Conservation (phyloP, 345 rosid genomes). For the Salix udensis region DNA sequence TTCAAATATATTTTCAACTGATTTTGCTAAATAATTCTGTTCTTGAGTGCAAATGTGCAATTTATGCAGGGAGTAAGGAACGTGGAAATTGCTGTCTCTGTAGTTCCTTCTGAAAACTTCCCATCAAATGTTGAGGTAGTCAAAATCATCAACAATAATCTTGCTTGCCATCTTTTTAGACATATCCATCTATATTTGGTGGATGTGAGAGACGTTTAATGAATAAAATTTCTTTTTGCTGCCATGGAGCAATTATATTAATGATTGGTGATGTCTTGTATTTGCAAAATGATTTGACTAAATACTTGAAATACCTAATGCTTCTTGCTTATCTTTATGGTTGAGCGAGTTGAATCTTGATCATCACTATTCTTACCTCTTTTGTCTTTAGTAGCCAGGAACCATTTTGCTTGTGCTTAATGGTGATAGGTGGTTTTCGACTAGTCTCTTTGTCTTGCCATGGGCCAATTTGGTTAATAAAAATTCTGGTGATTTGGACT, state of each 20-base stretch:
- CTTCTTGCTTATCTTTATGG: not conserved
- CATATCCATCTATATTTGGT: not conserved
- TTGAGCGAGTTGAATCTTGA: not conserved
- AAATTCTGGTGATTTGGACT: not conserved
- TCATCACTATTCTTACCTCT: not conserved
- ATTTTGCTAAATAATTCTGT: constrained; percentile 5
- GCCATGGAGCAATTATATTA: not conserved
- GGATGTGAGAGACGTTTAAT: not conserved
- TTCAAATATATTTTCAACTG: constrained; percentile 12
- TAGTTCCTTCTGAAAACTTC: constrained; percentile 29
- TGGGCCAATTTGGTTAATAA: not conserved
- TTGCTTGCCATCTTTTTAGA: not conserved
- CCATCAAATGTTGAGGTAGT: constrained; percentile 48
- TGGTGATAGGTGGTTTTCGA: not conserved
- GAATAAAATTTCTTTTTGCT: not conserved
- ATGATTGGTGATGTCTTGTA: not conserved
- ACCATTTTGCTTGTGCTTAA: not conserved
- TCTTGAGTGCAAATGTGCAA: constrained; percentile 14
- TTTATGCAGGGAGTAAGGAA: constrained; percentile 56
- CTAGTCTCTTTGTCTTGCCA: not conserved
- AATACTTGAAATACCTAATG: not conserved
- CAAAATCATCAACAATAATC: constrained; percentile 5
- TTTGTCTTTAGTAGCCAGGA: not conserved
- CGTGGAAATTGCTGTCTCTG: constrained; percentile 38
- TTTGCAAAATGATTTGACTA: not conserved